Percentiles rank a stretch among this genome's conserved stretches.
Evolutionary conservation across 768 basidiomycete species (phyloP).

Genomic region (Scleroderma citrinum): DNA sequence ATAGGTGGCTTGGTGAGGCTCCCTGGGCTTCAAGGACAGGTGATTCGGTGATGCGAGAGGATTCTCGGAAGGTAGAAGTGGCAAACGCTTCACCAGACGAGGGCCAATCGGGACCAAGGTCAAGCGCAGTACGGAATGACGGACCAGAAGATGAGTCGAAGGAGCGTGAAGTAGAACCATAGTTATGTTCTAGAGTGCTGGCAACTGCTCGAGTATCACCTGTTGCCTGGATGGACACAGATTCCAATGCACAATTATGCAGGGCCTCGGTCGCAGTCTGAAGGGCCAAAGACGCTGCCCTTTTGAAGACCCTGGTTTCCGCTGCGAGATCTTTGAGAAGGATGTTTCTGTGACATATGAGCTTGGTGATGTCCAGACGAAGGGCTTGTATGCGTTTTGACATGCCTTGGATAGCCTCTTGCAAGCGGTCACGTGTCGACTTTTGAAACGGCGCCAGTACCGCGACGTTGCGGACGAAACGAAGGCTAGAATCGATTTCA

Average conservation of each 20-base stretch:
- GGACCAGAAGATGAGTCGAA: conserved; percentile 46
- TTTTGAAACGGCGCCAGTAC: conserved; percentile 85
- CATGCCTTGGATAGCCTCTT: conserved; percentile 50
- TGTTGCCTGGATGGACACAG: conserved; percentile 25
- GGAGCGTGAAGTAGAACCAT: conserved; percentile 11
- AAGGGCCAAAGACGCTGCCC: conserved; percentile 65
- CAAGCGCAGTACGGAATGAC: conserved; percentile 66
- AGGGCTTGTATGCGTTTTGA: conserved; percentile 60
- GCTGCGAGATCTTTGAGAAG: conserved; percentile 69
- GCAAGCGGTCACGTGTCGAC: conserved; percentile 73
- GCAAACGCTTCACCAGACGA: conserved; percentile 35
- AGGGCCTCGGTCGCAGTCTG: conserved; percentile 66
- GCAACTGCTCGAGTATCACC: conserved; percentile 15
- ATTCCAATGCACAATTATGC: conserved; percentile 35
- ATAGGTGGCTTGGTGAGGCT: conserved; percentile 27
- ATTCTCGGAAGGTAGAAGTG: conserved; percentile 27
- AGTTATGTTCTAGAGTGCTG: conserved; percentile 9
- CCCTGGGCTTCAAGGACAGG: conserved; percentile 26
- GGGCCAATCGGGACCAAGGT: conserved; percentile 47
- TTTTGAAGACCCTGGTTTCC: conserved; percentile 61
- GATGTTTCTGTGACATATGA: conserved; percentile 71
- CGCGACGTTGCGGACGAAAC: conserved; percentile 74
- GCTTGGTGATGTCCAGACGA: conserved; percentile 67
- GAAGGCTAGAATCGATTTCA: conserved; percentile 63
- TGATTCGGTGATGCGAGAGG: conserved; percentile 31